Conservation (phyloP, 768 basidiomycete species). For the Russula foetens region DNA sequence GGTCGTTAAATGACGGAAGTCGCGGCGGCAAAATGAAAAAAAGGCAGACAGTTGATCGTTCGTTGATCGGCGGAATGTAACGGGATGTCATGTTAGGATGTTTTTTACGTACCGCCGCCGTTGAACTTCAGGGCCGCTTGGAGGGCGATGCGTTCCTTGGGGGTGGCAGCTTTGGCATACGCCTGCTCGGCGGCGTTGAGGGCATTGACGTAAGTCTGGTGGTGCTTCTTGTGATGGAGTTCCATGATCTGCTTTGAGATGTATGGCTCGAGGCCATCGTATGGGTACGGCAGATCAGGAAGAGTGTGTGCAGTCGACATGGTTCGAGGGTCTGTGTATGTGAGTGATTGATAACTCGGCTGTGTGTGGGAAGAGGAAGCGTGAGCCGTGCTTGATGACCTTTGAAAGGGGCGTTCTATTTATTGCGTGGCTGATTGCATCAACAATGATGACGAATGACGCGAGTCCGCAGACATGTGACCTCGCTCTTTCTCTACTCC, state of each 20-base stretch:
- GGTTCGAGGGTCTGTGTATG: neutral
- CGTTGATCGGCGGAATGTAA: no score
- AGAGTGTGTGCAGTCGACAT: conserved; percentile 41
- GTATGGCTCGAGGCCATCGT: conserved; percentile 90
- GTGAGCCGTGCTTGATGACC: neutral
- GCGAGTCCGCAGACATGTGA: conserved; percentile 1
- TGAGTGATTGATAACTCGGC: neutral
- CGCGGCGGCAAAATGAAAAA: no score
- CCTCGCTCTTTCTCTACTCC: neutral
- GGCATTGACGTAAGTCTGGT: conserved; percentile 89
- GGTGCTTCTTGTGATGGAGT: conserved; percentile 92
- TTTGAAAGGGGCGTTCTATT: conserved; percentile 6
- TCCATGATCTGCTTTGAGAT: conserved; percentile 90
- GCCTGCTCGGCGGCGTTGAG: conserved; percentile 83
- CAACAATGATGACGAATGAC: no score
- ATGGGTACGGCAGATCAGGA: conserved; percentile 67
- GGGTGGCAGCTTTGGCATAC: conserved; percentile 55
- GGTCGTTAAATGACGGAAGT: no score
- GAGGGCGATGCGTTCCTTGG: conserved; percentile 79
- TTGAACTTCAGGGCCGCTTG: conserved; percentile 94
- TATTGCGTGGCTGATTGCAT: conserved; percentile 3
- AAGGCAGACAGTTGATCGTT: no score
- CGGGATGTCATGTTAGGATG: neutral
- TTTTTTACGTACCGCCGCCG: conserved; percentile 65
- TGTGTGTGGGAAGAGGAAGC: conserved; percentile 1